These are phyloP conservation scores for Pisolithus thermaeus DNA, from an alignment of 1,284 basidiomycete species.

Conservation along the genomic window DNA sequence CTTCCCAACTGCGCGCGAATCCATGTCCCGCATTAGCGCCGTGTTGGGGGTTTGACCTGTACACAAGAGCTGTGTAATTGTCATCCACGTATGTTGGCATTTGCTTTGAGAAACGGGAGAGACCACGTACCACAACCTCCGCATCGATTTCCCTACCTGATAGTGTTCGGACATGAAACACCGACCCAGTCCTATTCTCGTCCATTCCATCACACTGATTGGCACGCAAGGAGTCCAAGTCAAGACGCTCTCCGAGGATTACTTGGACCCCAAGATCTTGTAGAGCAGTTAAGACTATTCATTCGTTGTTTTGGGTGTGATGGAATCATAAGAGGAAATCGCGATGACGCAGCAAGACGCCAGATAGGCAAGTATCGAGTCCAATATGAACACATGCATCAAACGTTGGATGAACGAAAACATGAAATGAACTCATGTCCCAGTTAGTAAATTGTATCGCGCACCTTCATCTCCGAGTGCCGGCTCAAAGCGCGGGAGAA, in stretches of 20 bases:
- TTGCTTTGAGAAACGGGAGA: not conserved
- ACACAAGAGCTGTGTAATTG: constrained; percentile 53
- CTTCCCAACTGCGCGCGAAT: constrained; percentile 46
- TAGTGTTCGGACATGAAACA: constrained; percentile 38
- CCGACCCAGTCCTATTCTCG: not conserved
- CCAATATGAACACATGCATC: too few species aligned
- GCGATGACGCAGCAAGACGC: too few species aligned
- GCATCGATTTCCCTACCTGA: constrained; percentile 55
- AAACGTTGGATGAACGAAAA: not conserved
- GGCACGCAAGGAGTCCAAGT: constrained; percentile 33
- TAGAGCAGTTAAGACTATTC: constrained; percentile 38
- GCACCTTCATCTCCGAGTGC: constrained; percentile 52
- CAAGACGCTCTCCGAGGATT: constrained; percentile 52
- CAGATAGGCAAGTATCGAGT: too few species aligned
- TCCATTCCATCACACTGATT: constrained; percentile 1
- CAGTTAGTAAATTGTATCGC: constrained; percentile 6
- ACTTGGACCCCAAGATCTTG: constrained; percentile 41
- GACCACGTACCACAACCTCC: constrained; percentile 49
- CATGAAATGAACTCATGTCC: not conserved
- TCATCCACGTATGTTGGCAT: not conserved
- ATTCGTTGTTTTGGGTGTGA: too few species aligned
- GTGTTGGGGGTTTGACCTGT: constrained; percentile 76
- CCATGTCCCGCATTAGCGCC: constrained; percentile 44
- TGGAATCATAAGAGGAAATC: too few species aligned
- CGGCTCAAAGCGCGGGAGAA: constrained; percentile 56